phyloP scores from a whole-genome alignment of 2,329 filamentous ascomycete genomes.

The Aspergillus piperis region DNA sequence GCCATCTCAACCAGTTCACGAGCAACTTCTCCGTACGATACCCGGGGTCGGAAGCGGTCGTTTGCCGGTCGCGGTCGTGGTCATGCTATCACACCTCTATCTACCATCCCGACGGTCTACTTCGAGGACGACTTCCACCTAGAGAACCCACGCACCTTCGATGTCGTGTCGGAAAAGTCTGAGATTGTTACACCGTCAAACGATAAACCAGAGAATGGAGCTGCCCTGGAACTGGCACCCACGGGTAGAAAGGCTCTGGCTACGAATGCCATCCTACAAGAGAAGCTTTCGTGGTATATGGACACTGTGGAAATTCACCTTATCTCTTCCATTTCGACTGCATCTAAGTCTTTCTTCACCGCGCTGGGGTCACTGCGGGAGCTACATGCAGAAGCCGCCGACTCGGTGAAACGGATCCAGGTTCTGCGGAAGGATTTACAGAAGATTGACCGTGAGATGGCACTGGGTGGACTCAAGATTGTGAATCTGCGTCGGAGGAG shows the following conservation, averaged over 20 bases:
- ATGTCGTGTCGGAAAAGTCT: constrained; percentile 92
- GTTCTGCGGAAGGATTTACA: constrained; percentile 75
- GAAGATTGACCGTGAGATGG: constrained; percentile 82
- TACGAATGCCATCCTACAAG: constrained; percentile 94
- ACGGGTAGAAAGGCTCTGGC: constrained; percentile 77
- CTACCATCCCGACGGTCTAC: constrained; percentile 89
- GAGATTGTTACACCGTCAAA: constrained; percentile 79
- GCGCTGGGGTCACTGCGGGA: constrained; percentile 88
- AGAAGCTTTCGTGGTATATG: constrained; percentile 99
- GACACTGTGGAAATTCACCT: constrained; percentile 97
- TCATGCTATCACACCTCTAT: constrained; percentile 79
- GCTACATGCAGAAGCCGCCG: constrained; percentile 85
- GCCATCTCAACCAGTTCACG: constrained; percentile 47
- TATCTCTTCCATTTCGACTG: constrained; percentile 92
- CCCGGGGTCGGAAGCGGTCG: constrained; percentile 53
- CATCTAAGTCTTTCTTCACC: constrained; percentile 94
- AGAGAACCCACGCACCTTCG: constrained; percentile 94
- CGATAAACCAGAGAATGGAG: constrained; percentile 59
- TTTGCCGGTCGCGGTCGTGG: constrained; percentile 57
- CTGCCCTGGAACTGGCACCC: constrained; percentile 56
- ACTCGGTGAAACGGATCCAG: constrained; percentile 86
- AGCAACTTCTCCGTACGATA: constrained; percentile 49
- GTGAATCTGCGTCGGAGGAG: constrained; percentile 78
- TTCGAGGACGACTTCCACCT: constrained; percentile 94
- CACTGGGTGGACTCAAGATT: constrained; percentile 78